Base-by-base conservation (phyloP, 352 stramenopile genomes). In the Plasmopara viticola region DNA sequence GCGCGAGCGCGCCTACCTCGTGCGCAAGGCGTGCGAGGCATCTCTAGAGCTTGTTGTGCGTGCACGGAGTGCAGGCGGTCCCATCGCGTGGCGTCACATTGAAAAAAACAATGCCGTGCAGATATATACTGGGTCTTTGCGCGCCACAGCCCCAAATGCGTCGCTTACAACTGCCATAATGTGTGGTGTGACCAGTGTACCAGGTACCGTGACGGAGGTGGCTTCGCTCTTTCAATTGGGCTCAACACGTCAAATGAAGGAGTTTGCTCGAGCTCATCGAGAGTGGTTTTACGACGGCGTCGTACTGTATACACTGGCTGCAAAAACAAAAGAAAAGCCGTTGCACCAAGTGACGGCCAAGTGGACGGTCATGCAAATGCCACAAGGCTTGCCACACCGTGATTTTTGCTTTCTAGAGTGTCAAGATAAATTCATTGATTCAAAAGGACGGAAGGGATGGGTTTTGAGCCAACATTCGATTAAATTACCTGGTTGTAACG, bases 371-470 rank as follows among this genome's bases (percentile, higher is more conserved):
- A 58, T 81, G 29, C 63, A 77, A 48, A 78, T 68, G 49, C 75
- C 80, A n/a, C 62, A 67, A 12, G 78, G 74, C 17, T 46, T 89
- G 0, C 66, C 74, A 10, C 70, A 91, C 61, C 76, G 80, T 29
- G 78, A 91, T 58, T 90, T 84, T 55, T 87, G 76, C 58, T 87
- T 72, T 51, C 54, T 88, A 15, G 83, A 94, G 68, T 92, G 79
- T 53, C 84, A 94, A 46, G 80, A 94, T 64, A 84, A 89, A 66
- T 94, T 94, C 44, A 82, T 87, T 4, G 84, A 94, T 62, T 79
- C 81, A 18, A 68, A 59, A 30, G 81, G 84, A 25, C 75, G 81
- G 51, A 86, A 87, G 53, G 84, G 84, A 6, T 94, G 84, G 84
- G 79, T 94, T 12, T 46, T 92, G 8, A 83, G 79, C n/a, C 63